These are phyloP conservation scores for bread wheat (Triticum aestivum) DNA, from an alignment of 176 grass and related monocot genomes.

Conservation along the genomic window IWGSC_CS_RefSeq_v2.1 NC_057805.1:329164241-329164740, in stretches of 20 bases:
- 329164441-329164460: slow-evolving; percentile 86
- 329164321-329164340: background rate
- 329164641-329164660: background rate
- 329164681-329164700: background rate
- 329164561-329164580: background rate
- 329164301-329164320: background rate
- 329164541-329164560: slow-evolving; percentile 8
- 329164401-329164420: slow-evolving; percentile 66
- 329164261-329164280: slow-evolving; percentile 27
- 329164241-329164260: slow-evolving; percentile 74
- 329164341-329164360: background rate
- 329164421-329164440: slow-evolving; percentile 89
- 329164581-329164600: slow-evolving; percentile 16
- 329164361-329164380: slow-evolving; percentile 73
- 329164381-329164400: slow-evolving; percentile 94
- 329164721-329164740: background rate
- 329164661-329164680: background rate
- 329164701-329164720: background rate
- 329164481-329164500: slow-evolving; percentile 25
- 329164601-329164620: slow-evolving; percentile 11
- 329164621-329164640: slow-evolving; percentile 10
- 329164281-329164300: background rate
- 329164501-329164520: background rate
- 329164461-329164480: slow-evolving; percentile 35
- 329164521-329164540: background rate